Evolutionary conservation across 2,329 filamentous ascomycete species (phyloP).

Genomic region (Paecilomyces formosus): DNA sequence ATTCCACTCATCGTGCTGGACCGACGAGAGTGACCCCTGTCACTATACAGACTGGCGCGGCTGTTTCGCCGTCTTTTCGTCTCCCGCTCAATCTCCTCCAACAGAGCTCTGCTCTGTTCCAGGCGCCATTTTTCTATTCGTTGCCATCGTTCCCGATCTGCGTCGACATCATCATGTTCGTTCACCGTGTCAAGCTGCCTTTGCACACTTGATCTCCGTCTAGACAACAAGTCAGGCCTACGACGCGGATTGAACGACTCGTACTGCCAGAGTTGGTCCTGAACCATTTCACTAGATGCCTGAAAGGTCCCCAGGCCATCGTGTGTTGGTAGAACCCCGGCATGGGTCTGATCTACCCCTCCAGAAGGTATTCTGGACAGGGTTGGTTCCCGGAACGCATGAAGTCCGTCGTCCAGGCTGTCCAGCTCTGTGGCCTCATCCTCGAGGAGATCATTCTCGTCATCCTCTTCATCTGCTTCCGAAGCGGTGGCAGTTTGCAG

Average conservation of each 20-base stretch:
- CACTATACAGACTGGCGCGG: conserved; percentile 15
- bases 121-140: conserved; percentile 88
- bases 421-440: conserved; percentile 70
- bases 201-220: conserved; percentile 51
- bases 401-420: conserved; percentile 84
- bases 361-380: conserved; percentile 34
- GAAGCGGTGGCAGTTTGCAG: conserved; percentile 47
- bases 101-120: conserved; percentile 76
- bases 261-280: conserved; percentile 83
- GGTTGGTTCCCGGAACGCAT: conserved; percentile 69
- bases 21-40: conserved; percentile 9
- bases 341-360: conserved; percentile 48
- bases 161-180: conserved; percentile 49
- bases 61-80: conserved; percentile 55
- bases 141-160: conserved; percentile 67
- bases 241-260: conserved; percentile 74
- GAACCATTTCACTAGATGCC: conserved; percentile 55
- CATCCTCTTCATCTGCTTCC: conserved; percentile 37
- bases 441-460: conserved; percentile 50
- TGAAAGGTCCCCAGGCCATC: conserved; percentile 85
- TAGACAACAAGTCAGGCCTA: conserved; percentile 39
- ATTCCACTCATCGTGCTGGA: conserved; percentile 12
- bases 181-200: conserved; percentile 49
- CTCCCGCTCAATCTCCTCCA: conserved; percentile 85
- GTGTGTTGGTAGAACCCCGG: conserved; percentile 76